phyloP scores from a whole-genome alignment of 768 basidiomycete species.

The Cystoderma amianthinum region DNA sequence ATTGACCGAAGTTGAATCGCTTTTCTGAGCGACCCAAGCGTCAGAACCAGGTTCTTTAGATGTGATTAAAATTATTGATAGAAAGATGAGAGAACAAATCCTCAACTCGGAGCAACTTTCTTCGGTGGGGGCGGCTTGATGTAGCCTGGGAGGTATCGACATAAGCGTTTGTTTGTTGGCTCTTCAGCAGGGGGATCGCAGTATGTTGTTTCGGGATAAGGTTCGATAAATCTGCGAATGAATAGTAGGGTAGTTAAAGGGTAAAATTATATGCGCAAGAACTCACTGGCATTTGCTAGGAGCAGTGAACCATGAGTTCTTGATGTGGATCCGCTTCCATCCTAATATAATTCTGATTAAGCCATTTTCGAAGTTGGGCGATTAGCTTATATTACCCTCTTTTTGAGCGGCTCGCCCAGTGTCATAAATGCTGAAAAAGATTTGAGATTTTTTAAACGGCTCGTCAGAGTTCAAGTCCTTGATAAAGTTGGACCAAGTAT shows the following conservation, averaged over 20 bases:
- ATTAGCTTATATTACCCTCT: slow-evolving; percentile 25
- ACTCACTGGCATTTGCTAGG: slow-evolving; percentile 25
- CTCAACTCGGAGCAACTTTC: slow-evolving; percentile 15
- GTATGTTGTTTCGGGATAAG: slow-evolving; percentile 35
- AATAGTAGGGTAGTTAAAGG: slow-evolving; percentile 1
- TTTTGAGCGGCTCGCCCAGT: slow-evolving; percentile 39
- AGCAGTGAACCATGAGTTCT: slow-evolving; percentile 32
- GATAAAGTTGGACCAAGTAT: slow-evolving; percentile 41
- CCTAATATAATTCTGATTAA: slow-evolving; percentile 18
- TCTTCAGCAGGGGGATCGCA: slow-evolving; percentile 34
- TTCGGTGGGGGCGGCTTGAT: slow-evolving; percentile 23
- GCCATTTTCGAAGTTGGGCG: neutral
- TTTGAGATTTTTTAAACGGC: slow-evolving; percentile 22
- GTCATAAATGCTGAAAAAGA: slow-evolving; percentile 36
- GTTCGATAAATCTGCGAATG: slow-evolving; percentile 19
- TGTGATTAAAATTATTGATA: slow-evolving; percentile 38
- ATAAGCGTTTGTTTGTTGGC: slow-evolving; percentile 34
- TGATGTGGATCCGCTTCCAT: slow-evolving; percentile 41
- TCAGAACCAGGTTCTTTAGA: slow-evolving; percentile 10
- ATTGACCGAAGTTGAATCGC: neutral
- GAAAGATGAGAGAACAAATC: neutral
- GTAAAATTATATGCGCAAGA: neutral
- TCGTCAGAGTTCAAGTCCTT: slow-evolving; percentile 30
- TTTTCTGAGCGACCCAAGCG: neutral
- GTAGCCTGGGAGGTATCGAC: slow-evolving; percentile 32